A percentile compares a stretch with the other conserved stretches of the same genome.
Conservation (phyloP, 2,329 filamentous ascomycete genomes). For the Colletotrichum tanaceti region DNA sequence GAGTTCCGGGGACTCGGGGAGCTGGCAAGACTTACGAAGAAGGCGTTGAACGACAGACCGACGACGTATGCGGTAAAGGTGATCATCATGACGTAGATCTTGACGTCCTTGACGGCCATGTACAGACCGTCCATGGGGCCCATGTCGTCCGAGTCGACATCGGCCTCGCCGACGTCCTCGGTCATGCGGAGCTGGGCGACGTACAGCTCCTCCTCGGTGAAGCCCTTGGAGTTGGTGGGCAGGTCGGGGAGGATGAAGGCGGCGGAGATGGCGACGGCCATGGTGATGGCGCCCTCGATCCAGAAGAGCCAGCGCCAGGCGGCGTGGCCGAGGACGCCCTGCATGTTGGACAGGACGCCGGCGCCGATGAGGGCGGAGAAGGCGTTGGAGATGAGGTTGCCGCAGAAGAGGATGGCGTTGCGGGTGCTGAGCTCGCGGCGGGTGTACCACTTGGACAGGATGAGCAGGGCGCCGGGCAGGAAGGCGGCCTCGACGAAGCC, state of each 20-base stretch:
- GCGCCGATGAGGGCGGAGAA: conserved; percentile 70
- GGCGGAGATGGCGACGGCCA: conserved; percentile 59
- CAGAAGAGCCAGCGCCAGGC: conserved; percentile 73
- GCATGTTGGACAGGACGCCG: conserved; percentile 69
- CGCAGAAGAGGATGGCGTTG: conserved; percentile 69
- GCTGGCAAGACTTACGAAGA: conserved; percentile 60
- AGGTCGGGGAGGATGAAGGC: conserved; percentile 65
- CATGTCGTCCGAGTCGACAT: conserved; percentile 62
- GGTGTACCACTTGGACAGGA: conserved; percentile 76
- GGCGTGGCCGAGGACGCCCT: conserved; percentile 63
- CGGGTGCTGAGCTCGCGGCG: conserved; percentile 65
- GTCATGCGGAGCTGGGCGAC: conserved; percentile 67
- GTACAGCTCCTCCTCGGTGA: conserved; percentile 67
- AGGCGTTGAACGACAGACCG: conserved; percentile 68
- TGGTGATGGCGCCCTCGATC: conserved; percentile 67
- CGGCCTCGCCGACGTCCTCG: conserved; percentile 68
- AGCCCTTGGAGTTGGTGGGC: conserved; percentile 67
- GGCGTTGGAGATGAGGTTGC: conserved; percentile 69
- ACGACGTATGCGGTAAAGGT: conserved; percentile 71
- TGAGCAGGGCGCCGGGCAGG: conserved; percentile 71
- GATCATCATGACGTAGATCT: conserved; percentile 73
- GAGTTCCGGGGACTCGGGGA: too few relatives aligned
- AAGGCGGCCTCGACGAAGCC: conserved; percentile 74
- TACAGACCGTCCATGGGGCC: conserved; percentile 64
- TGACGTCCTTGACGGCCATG: conserved; percentile 69